These are phyloP conservation scores for Serendipita indica DNA, from an alignment of 768 basidiomycete genomes.

Conservation along the genomic window DNA sequence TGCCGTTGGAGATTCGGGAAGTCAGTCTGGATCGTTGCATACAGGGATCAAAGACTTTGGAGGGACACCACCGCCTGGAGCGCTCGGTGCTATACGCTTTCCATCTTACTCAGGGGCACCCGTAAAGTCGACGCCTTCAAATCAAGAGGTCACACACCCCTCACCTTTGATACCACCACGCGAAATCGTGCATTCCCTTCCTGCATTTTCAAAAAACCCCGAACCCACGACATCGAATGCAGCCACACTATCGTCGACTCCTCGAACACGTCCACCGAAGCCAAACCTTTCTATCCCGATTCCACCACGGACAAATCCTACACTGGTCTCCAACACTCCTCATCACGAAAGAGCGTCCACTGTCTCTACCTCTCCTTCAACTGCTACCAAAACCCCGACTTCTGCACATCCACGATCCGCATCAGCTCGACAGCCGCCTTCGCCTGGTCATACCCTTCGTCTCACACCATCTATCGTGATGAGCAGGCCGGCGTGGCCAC, in stretches of 20 bases:
- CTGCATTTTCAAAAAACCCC: too few species aligned
- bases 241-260: not conserved
- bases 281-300: conserved; percentile 4
- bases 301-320: not conserved
- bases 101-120: too few species aligned
- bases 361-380: not conserved
- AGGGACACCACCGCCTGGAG: too few species aligned
- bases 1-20: too few species aligned
- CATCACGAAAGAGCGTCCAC: not conserved
- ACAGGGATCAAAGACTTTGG: too few species aligned
- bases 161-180: too few species aligned
- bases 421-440: not conserved
- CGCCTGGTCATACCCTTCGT: conserved; percentile 16
- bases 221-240: not conserved
- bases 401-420: not conserved
- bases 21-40: too few species aligned
- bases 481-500: conserved; percentile 32
- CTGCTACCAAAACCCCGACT: not conserved
- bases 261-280: not conserved
- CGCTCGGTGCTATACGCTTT: too few species aligned
- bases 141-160: too few species aligned
- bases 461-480: conserved; percentile 32
- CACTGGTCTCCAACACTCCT: not conserved
- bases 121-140: too few species aligned
- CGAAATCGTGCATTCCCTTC: not conserved